Evolutionary conservation across 768 basidiomycete species (phyloP).

Genomic region (Mycena sanguinolenta): DNA sequence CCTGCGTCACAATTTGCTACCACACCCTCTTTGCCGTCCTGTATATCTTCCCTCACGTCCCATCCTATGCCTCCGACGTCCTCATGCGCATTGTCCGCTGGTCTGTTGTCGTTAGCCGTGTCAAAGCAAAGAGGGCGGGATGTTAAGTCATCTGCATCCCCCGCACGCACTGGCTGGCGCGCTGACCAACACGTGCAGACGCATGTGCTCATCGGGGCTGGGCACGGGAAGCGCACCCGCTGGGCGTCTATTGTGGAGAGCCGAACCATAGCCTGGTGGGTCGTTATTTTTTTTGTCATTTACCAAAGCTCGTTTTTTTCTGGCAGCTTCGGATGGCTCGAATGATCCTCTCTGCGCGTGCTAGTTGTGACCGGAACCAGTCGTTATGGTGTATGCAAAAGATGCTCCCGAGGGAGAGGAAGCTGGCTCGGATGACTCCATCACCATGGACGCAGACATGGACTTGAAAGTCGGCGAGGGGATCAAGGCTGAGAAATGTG

Average conservation of each 20-base stretch:
- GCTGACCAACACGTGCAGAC: constrained; percentile 64
- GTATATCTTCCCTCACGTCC: constrained; percentile 51
- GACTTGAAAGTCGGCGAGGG: not conserved
- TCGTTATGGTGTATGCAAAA: too few relatives aligned
- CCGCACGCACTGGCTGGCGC: constrained; percentile 33
- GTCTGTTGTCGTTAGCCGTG: constrained; percentile 68
- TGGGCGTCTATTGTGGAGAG: constrained; percentile 59
- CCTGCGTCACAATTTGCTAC: constrained; percentile 82
- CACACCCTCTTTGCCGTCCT: constrained; percentile 73
- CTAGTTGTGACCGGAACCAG: constrained; percentile 71
- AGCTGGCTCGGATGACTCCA: constrained; percentile 55
- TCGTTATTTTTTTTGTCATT: not conserved
- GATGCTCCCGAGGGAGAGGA: too few relatives aligned
- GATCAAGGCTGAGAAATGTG: constrained; percentile 39
- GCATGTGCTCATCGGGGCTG: constrained; percentile 63
- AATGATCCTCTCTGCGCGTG: constrained; percentile 67
- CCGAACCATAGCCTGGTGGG: not conserved
- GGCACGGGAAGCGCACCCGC: constrained; percentile 71
- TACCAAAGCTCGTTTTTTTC: too few relatives aligned
- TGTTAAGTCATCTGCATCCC: too few relatives aligned
- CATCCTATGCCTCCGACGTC: constrained; percentile 76
- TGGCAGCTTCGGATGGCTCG: constrained; percentile 38
- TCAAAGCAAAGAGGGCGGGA: constrained; percentile 60
- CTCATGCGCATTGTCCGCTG: constrained; percentile 65
- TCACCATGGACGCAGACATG: not conserved